These are phyloP conservation scores for Hansenula lynferdii DNA, from an alignment of 1,139 yeast species.

Conservation along the genomic window DNA sequence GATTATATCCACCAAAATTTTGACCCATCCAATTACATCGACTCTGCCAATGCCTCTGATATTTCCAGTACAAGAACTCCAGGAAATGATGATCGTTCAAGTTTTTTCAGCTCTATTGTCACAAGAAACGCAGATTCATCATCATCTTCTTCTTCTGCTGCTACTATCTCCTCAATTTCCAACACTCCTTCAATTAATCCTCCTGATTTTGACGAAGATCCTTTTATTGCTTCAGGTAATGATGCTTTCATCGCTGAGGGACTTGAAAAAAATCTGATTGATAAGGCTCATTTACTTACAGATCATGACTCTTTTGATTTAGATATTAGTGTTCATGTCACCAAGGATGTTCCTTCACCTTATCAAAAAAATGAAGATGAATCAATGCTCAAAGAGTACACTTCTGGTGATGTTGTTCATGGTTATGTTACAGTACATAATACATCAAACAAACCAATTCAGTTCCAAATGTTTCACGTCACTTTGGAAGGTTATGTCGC, in stretches of 20 bases:
- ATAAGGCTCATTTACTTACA: slow-evolving; percentile 13
- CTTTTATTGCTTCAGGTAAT: not conserved
- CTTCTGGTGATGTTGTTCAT: slow-evolving; percentile 48
- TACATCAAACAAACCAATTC: slow-evolving; percentile 33
- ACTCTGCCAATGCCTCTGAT: not conserved
- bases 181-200: too few relatives aligned
- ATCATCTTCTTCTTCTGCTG: not conserved
- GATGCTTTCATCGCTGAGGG: not conserved
- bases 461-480: slow-evolving; percentile 55
- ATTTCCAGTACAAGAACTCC: not conserved
- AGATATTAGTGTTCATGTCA: slow-evolving; percentile 27
- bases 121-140: not conserved
- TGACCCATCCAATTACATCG: not conserved
- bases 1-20: not conserved
- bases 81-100: not conserved
- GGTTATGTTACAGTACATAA: slow-evolving; percentile 49
- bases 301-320: slow-evolving; percentile 20
- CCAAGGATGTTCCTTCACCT: slow-evolving; percentile 31
- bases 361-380: slow-evolving; percentile 21
- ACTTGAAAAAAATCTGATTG: slow-evolving; percentile 1
- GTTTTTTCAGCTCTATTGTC: not conserved
- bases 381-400: slow-evolving; percentile 38
- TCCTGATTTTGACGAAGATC: too few relatives aligned
- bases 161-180: too few relatives aligned
- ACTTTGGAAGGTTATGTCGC: slow-evolving; percentile 47